Evolutionary conservation across 768 basidiomycete genomes (phyloP).

Genomic region (Clathrus columnatus): DNA sequence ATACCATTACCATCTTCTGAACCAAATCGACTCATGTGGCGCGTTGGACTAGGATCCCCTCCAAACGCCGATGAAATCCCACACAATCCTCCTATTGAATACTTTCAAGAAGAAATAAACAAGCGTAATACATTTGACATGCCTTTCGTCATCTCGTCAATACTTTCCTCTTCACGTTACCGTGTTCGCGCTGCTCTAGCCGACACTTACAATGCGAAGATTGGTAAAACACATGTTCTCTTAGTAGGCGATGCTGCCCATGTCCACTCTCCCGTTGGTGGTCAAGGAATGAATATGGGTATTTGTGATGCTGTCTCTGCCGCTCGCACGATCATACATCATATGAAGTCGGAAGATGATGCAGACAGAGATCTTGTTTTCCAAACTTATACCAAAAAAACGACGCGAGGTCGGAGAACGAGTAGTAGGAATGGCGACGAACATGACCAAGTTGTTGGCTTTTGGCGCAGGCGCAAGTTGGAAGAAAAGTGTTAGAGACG

Average conservation of each 20-base stretch:
- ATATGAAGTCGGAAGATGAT: slow-evolving; percentile 18
- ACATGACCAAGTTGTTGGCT: slow-evolving; percentile 18
- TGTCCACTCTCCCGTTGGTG: slow-evolving; percentile 27
- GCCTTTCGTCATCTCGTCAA: background rate
- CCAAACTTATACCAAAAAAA: slow-evolving; percentile 24
- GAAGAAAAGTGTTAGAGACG: slow-evolving; percentile 20
- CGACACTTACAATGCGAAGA: background rate
- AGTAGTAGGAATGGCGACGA: slow-evolving; percentile 35
- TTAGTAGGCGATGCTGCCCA: slow-evolving; percentile 22
- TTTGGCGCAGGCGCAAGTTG: slow-evolving; percentile 20
- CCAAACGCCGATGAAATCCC: slow-evolving; percentile 27
- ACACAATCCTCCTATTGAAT: slow-evolving; percentile 28
- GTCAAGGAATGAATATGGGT: slow-evolving; percentile 40
- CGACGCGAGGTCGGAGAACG: slow-evolving; percentile 33
- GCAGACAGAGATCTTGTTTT: slow-evolving; percentile 26
- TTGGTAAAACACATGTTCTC: background rate
- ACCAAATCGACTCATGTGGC: slow-evolving; percentile 21
- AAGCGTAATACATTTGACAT: slow-evolving; percentile 11
- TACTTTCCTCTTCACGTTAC: background rate
- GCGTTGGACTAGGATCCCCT: slow-evolving; percentile 35
- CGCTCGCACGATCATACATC: slow-evolving; percentile 32
- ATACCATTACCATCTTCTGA: slow-evolving; percentile 27
- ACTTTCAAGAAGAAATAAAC: slow-evolving; percentile 37
- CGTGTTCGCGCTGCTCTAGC: slow-evolving; percentile 1
- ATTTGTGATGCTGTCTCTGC: slow-evolving; percentile 42